Percentiles rank a stretch among this genome's conserved stretches.
phyloP scores from a whole-genome alignment of 1,284 basidiomycete species.

The Microbotryum scabiosae region DNA sequence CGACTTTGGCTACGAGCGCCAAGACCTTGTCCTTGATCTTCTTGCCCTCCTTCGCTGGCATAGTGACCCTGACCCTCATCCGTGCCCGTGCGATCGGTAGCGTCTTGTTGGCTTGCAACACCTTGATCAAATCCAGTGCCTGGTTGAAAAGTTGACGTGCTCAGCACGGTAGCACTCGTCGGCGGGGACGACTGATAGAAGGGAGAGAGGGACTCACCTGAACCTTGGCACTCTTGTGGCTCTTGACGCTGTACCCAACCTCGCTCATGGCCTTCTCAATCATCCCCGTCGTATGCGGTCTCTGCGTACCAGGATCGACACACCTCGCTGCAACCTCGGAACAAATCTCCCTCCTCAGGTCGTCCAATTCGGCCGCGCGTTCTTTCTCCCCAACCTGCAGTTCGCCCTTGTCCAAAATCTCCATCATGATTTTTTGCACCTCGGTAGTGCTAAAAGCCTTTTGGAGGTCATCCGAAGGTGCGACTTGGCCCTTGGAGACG shows the following conservation, averaged over 20 bases:
- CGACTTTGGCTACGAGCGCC: constrained; percentile 68
- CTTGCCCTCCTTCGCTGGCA: constrained; percentile 67
- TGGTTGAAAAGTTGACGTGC: constrained; percentile 36
- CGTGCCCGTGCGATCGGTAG: constrained; percentile 84
- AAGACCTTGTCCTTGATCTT: constrained; percentile 62
- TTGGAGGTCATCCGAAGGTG: constrained; percentile 77
- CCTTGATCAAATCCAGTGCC: constrained; percentile 86
- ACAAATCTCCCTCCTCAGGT: constrained; percentile 83
- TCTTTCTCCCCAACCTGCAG: constrained; percentile 97
- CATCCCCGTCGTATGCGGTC: constrained; percentile 87
- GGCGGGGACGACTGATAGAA: neutral
- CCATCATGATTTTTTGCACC: constrained; percentile 65
- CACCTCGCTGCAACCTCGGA: constrained; percentile 91
- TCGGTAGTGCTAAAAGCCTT: constrained; percentile 81
- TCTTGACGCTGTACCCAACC: constrained; percentile 82
- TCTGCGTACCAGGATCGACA: constrained; percentile 80
- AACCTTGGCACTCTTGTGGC: constrained; percentile 82
- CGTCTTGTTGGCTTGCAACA: constrained; percentile 66
- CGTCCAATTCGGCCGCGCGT: constrained; percentile 74
- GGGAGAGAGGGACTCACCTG: constrained; percentile 50
- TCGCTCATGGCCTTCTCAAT: constrained; percentile 98
- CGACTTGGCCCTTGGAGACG: constrained; percentile 91
- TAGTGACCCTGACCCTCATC: constrained; percentile 80
- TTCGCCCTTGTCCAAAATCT: constrained; percentile 95
- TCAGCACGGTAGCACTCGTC: neutral